These are phyloP conservation scores for Trichoderma lentiforme DNA, from an alignment of 2,329 filamentous ascomycete species.

Conservation along the genomic window DNA sequence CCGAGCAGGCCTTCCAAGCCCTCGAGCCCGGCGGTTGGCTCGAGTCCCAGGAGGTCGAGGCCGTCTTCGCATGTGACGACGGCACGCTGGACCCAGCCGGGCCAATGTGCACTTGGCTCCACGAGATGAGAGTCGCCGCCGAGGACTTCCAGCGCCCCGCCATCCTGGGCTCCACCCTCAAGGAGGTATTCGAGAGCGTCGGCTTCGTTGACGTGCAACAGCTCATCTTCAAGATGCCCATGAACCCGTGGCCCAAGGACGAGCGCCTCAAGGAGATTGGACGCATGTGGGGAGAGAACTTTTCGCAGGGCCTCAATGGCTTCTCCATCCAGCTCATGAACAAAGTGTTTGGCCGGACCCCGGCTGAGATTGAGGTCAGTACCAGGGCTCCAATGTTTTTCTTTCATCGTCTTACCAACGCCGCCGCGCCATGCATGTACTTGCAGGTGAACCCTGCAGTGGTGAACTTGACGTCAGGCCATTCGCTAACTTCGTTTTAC, in stretches of 20 bases:
- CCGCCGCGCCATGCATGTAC: background rate
- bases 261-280: conserved; percentile 43
- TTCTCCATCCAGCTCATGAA: conserved; percentile 42
- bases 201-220: conserved; percentile 56
- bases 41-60: conserved; percentile 50
- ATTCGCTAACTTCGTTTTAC: background rate
- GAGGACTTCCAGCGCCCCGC: conserved; percentile 35
- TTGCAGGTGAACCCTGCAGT: background rate
- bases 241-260: conserved; percentile 52
- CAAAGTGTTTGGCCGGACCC: conserved; percentile 38
- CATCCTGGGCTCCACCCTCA: conserved; percentile 35
- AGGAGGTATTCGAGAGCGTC: conserved; percentile 41
- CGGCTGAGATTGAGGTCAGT: conserved; percentile 49
- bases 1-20: conserved; percentile 48
- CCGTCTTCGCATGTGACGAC: conserved; percentile 43
- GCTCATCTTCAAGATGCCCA: conserved; percentile 50
- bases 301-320: conserved; percentile 41
- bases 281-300: conserved; percentile 44
- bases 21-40: conserved; percentile 53
- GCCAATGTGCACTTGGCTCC: conserved; percentile 39
- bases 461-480: background rate
- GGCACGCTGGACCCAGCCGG: conserved; percentile 39
- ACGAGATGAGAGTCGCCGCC: conserved; percentile 39
- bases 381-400: background rate
- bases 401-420: background rate